phyloP scores from a whole-genome alignment of 2,329 filamentous ascomycete species.

The Emmonsiellopsis sp. region DNA sequence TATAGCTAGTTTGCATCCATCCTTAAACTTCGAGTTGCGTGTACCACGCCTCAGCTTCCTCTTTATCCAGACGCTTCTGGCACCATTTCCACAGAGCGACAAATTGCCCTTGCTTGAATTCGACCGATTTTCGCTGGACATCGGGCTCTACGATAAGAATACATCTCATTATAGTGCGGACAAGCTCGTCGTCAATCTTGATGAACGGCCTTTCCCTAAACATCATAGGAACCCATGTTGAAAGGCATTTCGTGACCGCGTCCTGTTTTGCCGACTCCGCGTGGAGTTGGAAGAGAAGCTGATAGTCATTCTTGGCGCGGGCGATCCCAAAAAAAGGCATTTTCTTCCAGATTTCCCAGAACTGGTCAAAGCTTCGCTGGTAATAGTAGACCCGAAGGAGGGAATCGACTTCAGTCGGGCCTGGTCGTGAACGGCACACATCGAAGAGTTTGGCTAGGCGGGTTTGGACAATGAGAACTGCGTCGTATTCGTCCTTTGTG shows the following conservation, averaged over 20 bases:
- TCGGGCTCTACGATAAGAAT: constrained; percentile 46
- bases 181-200: constrained; percentile 34
- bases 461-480: constrained; percentile 12
- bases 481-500: constrained; percentile 5
- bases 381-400: constrained; percentile 27
- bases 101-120: constrained; percentile 6
- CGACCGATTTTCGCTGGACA: constrained; percentile 28
- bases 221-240: constrained; percentile 53
- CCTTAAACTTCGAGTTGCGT: too few relatives aligned
- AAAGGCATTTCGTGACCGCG: constrained; percentile 39
- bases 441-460: constrained; percentile 22
- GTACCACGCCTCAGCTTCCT: too few relatives aligned
- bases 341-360: constrained; percentile 54
- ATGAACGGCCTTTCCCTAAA: constrained; percentile 44
- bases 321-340: constrained; percentile 41
- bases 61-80: not conserved
- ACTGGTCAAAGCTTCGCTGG: constrained; percentile 43
- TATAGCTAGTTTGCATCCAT: too few relatives aligned
- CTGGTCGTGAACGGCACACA: constrained; percentile 15
- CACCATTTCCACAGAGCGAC: constrained; percentile 8
- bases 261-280: constrained; percentile 35
- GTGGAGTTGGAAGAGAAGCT: constrained; percentile 42
- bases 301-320: constrained; percentile 48
- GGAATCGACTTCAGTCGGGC: constrained; percentile 20
- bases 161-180: constrained; percentile 43